Evolutionary conservation across 345 rosid genomes (phyloP).

Genomic region (Brassica carinata): DNA sequence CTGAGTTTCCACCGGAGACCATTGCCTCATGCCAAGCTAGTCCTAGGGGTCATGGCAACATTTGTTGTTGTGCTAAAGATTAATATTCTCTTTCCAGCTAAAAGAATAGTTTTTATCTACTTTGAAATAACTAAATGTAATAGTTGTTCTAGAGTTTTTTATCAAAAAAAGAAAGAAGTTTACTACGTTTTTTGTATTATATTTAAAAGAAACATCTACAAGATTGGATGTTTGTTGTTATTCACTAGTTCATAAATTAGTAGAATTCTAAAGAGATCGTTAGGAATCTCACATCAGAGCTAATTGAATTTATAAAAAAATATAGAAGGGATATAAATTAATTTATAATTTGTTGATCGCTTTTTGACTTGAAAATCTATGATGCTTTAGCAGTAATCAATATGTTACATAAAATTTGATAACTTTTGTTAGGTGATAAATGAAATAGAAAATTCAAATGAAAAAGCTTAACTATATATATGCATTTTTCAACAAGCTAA

Average conservation of each 20-base stretch:
- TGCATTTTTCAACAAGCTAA: background rate
- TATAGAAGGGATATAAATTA: background rate
- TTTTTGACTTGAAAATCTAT: background rate
- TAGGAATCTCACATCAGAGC: background rate
- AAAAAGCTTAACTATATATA: background rate
- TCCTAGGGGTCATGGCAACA: conserved; percentile 34
- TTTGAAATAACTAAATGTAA: background rate
- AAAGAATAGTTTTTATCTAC: background rate
- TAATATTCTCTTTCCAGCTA: background rate
- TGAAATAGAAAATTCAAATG: background rate
- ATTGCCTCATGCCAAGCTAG: conserved; percentile 20
- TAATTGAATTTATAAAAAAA: background rate
- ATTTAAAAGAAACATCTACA: background rate
- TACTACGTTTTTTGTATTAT: background rate
- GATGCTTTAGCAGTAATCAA: background rate
- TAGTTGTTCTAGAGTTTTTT: background rate
- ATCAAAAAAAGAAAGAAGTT: background rate
- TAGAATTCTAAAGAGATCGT: background rate
- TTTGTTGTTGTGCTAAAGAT: conserved; percentile 17
- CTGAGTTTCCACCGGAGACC: background rate
- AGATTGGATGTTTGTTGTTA: background rate
- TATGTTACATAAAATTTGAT: background rate
- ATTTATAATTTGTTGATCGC: background rate
- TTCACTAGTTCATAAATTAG: background rate
- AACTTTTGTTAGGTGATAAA: background rate